phyloP scores from a whole-genome alignment of 2,329 filamentous ascomycete genomes.

The Scedosporium dehoogii region DNA sequence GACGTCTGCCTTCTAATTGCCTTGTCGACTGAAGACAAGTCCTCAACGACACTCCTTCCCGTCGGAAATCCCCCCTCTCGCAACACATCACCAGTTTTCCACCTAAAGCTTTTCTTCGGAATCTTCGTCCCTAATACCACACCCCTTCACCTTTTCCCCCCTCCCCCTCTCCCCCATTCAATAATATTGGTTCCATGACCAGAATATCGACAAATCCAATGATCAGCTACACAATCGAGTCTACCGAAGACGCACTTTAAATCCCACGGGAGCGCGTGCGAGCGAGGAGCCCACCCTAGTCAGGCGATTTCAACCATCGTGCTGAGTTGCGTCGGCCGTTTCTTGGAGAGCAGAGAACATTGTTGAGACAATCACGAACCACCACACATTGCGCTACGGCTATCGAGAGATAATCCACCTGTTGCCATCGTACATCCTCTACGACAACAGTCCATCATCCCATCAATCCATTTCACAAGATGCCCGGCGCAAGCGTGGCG shows the following conservation, averaged over 20 bases:
- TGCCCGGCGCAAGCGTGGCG: slow-evolving; percentile 63
- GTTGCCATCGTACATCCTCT: background rate
- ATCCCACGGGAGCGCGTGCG: slow-evolving; percentile 56
- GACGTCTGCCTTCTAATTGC: background rate
- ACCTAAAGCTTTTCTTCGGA: slow-evolving; percentile 5
- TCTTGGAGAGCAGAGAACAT: slow-evolving; percentile 4
- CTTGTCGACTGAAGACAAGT: slow-evolving; percentile 8
- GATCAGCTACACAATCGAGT: slow-evolving; percentile 39
- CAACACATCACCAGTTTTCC: slow-evolving; percentile 10
- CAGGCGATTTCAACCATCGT: slow-evolving; percentile 52
- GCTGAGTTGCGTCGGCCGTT: slow-evolving; percentile 21
- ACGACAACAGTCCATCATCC: background rate
- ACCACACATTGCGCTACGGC: background rate
- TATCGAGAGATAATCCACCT: slow-evolving; percentile 2
- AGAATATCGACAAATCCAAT: slow-evolving; percentile 36
- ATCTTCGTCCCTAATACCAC: slow-evolving; percentile 7
- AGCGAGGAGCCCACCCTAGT: slow-evolving; percentile 33
- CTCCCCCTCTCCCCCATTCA: slow-evolving; percentile 15
- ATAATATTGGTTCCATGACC: slow-evolving; percentile 26
- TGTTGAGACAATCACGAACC: slow-evolving; percentile 1
- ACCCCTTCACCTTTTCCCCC: slow-evolving; percentile 11
- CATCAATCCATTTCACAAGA: slow-evolving; percentile 33
- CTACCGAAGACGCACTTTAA: slow-evolving; percentile 59
- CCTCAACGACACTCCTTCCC: slow-evolving; percentile 5
- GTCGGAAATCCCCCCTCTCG: slow-evolving; percentile 3